phyloP scores from a whole-genome alignment of 2,329 filamentous ascomycete genomes.

The Lachnellula cervina region DNA sequence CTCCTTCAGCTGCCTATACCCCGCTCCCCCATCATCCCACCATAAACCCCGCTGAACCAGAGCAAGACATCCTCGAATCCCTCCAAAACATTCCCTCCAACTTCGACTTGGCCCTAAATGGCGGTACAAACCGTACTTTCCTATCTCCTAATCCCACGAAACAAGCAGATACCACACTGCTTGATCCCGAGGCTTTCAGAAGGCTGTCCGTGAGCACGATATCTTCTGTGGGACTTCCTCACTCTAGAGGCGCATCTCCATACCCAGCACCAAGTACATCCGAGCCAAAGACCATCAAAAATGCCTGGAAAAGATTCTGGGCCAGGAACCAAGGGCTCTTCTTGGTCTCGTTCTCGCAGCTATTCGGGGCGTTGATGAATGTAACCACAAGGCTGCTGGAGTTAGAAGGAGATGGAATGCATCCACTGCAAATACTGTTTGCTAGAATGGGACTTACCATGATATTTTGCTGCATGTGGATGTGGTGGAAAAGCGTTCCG shows the following conservation, averaged over 20 bases:
- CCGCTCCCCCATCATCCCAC: constrained; percentile 4
- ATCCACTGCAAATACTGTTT: constrained; percentile 82
- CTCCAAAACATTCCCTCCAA: constrained; percentile 25
- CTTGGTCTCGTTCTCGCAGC: constrained; percentile 68
- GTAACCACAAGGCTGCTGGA: constrained; percentile 73
- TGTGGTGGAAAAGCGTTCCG: constrained; percentile 64
- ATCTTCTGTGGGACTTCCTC: constrained; percentile 29
- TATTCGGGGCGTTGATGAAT: constrained; percentile 85
- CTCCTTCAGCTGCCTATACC: constrained; percentile 11
- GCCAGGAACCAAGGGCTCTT: constrained; percentile 64
- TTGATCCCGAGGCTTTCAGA: constrained; percentile 33
- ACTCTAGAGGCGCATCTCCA: constrained; percentile 18
- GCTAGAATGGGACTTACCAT: constrained; percentile 72
- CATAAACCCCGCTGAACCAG: constrained; percentile 11
- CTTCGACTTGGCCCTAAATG: constrained; percentile 26
- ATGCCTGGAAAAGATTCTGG: constrained; percentile 44
- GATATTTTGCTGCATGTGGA: constrained; percentile 62
- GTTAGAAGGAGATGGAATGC: constrained; percentile 64
- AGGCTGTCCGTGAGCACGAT: constrained; percentile 40
- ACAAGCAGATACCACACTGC: constrained; percentile 20
- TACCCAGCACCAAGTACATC: constrained; percentile 7
- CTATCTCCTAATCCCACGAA: constrained; percentile 14
- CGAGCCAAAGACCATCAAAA: constrained; percentile 5
- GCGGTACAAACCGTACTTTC: constrained; percentile 12
- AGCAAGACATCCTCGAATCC: constrained; percentile 20